Conservation (phyloP, 768 basidiomycete species). For the Lyophyllum shimeji region DNA sequence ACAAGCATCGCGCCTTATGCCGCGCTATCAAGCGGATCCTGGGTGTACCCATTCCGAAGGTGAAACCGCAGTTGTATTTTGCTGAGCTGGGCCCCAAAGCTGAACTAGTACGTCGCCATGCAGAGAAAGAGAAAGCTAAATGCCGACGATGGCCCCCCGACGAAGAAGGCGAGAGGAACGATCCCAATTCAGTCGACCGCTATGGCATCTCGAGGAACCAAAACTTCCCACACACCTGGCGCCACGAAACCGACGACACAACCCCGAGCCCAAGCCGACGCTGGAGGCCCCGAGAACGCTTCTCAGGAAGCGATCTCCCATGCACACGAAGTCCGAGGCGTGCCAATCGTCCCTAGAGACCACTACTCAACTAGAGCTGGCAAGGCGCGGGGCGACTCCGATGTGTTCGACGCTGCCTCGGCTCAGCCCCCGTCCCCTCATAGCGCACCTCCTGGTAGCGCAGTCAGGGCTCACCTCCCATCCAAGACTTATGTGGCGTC, state of each 20-base stretch:
- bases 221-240: neutral
- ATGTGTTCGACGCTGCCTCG: neutral
- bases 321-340: too few relatives aligned
- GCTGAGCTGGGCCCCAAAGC: neutral
- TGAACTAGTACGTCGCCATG: neutral
- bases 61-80: neutral
- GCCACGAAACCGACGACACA: neutral
- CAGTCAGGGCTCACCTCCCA: neutral
- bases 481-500: neutral
- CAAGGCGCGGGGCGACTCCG: too few relatives aligned
- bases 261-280: neutral
- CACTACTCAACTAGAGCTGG: too few relatives aligned
- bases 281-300: neutral
- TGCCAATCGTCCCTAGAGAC: too few relatives aligned
- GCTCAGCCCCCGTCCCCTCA: neutral
- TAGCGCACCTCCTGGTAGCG: neutral
- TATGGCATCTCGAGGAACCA: neutral
- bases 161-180: neutral
- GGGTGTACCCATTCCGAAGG: slow-evolving; percentile 7
- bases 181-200: neutral
- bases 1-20: slow-evolving; percentile 9
- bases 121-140: neutral
- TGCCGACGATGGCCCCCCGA: neutral
- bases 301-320: too few relatives aligned
- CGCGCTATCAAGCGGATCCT: slow-evolving; percentile 5